Base-by-base conservation (phyloP, 768 basidiomycete genomes). In the Cyclocybe aegerita region DNA sequence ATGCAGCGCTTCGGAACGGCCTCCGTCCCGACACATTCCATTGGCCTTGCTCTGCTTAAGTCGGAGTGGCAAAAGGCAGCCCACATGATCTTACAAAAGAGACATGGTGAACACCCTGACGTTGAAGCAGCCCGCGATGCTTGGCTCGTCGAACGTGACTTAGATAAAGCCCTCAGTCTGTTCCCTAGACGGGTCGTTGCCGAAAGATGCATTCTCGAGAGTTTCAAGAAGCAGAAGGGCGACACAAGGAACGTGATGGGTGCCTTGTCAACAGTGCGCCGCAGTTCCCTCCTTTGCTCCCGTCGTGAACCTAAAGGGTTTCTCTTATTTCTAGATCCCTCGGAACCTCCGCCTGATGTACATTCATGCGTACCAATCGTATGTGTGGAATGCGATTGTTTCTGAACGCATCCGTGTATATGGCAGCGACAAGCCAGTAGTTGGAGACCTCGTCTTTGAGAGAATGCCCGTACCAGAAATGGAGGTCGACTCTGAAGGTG, bases 1-100 rank as follows among this genome's bases (percentile, higher is more conserved):
- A 98, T 99, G 96, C 97, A 99, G 63, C 88, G 97, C 9, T 99
- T 99, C 70, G 97, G 97, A 42, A 98, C 95, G 2, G 93, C 97
- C 11, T 86, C 93, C 31, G 86, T 98, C 35, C 94, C 96, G 4
- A 98, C 97, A 0, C 97, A 99, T 62, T 76, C 88, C 2, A 95
- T 98, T 48, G 97, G 97, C 12, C 79, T 98, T 14, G 90, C 93
- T 4, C 74, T 99, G 35, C 78, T 99, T 16, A 84, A 83, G 60
- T 89, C 89, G 1, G 86, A 98, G 56, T 99, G 95, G 95, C 83
- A 90, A 47, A 79, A 80, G 53, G 97, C 97, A 4, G 76, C 92
- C 34, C 82, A 86, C 12, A 71, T 97, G 57, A 83, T 99, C 44
- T 77, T 99, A 36, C 80, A 83, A 47, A 81, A 83, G 46, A 77